These are phyloP conservation scores for Fusarium dlaminii DNA, from an alignment of 2,329 filamentous ascomycete species.

Conservation along the genomic window DNA sequence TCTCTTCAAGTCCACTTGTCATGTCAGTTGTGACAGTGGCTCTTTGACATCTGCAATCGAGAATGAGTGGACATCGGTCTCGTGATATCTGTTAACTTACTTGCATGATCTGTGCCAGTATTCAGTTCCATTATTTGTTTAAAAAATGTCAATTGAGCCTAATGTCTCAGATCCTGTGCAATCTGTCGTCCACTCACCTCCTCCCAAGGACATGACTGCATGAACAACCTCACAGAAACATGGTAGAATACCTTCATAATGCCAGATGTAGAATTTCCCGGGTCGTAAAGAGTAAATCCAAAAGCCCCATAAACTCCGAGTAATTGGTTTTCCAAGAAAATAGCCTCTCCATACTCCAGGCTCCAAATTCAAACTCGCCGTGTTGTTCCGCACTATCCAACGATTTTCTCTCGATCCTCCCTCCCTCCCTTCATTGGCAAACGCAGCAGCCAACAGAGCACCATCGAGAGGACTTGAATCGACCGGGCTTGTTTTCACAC, in stretches of 20 bases:
- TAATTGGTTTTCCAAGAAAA: not conserved
- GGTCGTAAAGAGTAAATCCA: not conserved
- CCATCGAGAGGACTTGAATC: slow-evolving; percentile 49
- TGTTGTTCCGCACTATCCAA: slow-evolving; percentile 8
- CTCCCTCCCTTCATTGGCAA: slow-evolving; percentile 33
- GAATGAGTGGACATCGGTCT: slow-evolving; percentile 1
- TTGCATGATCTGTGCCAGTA: not conserved
- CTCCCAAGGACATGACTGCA: not conserved
- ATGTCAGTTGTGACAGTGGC: not conserved
- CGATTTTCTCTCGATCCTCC: not conserved
- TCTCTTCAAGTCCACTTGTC: not conserved
- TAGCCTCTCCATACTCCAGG: slow-evolving; percentile 2
- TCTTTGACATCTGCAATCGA: not conserved
- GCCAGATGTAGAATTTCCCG: not conserved
- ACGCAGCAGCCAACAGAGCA: slow-evolving; percentile 49
- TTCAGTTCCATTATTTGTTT: not conserved
- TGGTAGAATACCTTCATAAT: not conserved
- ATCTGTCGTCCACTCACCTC: not conserved
- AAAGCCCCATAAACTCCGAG: not conserved
- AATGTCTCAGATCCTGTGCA: slow-evolving; percentile 20
- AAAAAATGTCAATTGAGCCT: not conserved
- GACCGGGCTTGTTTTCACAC: slow-evolving; percentile 45
- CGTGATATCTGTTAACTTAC: not conserved
- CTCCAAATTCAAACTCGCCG: slow-evolving; percentile 9
- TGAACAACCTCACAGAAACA: not conserved